Conservation (phyloP, 2,329 filamentous ascomycete genomes). For the Myriosclerotinia scirpicola region DNA sequence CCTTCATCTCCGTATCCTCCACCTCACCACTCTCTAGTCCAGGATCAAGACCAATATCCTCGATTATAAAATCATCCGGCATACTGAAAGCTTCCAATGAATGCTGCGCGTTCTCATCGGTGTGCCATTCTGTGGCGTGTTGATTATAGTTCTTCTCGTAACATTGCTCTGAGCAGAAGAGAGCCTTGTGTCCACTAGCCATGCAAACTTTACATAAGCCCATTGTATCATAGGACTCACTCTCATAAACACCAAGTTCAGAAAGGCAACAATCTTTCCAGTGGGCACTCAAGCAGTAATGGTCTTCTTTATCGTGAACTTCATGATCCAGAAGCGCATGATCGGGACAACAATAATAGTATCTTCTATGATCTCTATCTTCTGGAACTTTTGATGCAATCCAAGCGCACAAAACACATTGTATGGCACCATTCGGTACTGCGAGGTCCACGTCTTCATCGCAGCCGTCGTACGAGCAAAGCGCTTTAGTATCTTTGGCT, state of each 20-base stretch:
- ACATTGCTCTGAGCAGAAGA: constrained; percentile 15
- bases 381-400: constrained; percentile 28
- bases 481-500: constrained; percentile 22
- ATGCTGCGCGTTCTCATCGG: constrained; percentile 13
- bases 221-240: background rate
- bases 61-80: constrained; percentile 4
- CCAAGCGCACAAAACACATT: constrained; percentile 40
- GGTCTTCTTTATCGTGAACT: constrained; percentile 1
- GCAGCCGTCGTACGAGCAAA: constrained; percentile 33
- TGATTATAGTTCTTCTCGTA: constrained; percentile 16
- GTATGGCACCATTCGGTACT: constrained; percentile 29
- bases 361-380: constrained; percentile 26
- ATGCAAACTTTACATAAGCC: constrained; percentile 17
- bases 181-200: constrained; percentile 10
- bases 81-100: constrained; percentile 3
- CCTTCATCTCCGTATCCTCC: constrained; percentile 15
- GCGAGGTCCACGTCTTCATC: constrained; percentile 32
- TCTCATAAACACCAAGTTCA: background rate
- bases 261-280: constrained; percentile 15
- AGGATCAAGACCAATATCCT: constrained; percentile 8
- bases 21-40: constrained; percentile 14
- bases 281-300: constrained; percentile 14
- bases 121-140: constrained; percentile 13
- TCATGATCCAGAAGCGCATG: constrained; percentile 29
- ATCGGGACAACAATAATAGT: constrained; percentile 35